A percentile compares a stretch with the other conserved stretches of the same genome.
These are phyloP conservation scores for Globomyces pollinis-pini DNA, from an alignment of 192 early-diverging fungal species.

Conservation along the genomic window DNA sequence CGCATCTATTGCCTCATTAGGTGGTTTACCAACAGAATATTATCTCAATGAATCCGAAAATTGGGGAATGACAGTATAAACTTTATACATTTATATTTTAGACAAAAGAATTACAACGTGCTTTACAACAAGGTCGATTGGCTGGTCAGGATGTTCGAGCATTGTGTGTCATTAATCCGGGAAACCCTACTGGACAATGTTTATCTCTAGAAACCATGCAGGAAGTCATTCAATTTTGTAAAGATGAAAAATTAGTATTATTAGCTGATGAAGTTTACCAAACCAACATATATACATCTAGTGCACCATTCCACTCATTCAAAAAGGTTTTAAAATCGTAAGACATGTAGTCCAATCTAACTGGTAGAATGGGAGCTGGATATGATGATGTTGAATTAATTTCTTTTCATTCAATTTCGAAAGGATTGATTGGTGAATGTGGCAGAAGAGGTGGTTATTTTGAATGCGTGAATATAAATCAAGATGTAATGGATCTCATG, in stretches of 20 bases:
- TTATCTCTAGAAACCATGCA: conserved; percentile 76
- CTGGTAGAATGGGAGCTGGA: conserved; percentile 44
- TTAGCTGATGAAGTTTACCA: conserved; percentile 99
- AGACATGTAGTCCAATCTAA: conserved; percentile 50
- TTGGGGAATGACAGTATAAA: conserved; percentile 63
- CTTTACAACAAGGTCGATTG: conserved; percentile 49
- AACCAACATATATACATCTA: conserved; percentile 81
- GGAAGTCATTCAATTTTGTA: conserved; percentile 85
- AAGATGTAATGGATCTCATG: conserved; percentile 66
- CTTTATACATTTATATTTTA: not conserved
- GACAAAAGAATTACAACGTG: conserved; percentile 51
- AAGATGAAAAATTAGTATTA: conserved; percentile 70
- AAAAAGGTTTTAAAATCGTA: conserved; percentile 76
- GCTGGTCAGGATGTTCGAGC: conserved; percentile 74
- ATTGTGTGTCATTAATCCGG: conserved; percentile 94
- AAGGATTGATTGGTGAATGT: conserved; percentile 98
- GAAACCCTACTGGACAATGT: conserved; percentile 95
- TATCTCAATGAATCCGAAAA: conserved; percentile 74
- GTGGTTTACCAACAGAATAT: conserved; percentile 83
- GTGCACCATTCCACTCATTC: conserved; percentile 90
- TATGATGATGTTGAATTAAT: conserved; percentile 78
- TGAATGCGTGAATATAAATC: conserved; percentile 74
- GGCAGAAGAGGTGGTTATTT: conserved; percentile 96
- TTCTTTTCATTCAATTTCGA: conserved; percentile 94
- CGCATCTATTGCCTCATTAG: conserved; percentile 75